Base-by-base conservation (phyloP, 257 asterid genomes). In the Datura wrightii region DNA sequence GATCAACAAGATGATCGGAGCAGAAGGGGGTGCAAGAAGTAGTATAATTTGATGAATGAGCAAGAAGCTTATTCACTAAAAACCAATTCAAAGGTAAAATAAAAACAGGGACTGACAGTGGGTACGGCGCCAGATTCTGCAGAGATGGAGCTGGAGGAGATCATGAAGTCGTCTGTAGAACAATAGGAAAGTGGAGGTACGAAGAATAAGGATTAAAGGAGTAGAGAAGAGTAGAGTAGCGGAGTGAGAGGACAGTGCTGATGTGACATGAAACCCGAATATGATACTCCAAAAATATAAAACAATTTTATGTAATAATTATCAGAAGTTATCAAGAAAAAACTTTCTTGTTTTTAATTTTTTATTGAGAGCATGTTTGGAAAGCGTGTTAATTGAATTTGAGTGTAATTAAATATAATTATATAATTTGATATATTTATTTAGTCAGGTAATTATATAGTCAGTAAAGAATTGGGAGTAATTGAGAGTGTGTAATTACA, bases 71-170 rank as follows among this genome's bases (percentile, higher is more conserved):
- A 76, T 31, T 31, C 24, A 74, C 60, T 48, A 19, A 24, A 19
- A 74, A 74, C 4, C 81, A 74, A 74, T 48, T 74, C 3, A 39
- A 76, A 52, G 31, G 31, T 24, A 24, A 24, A 24, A 0, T 24
- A 24, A 24, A 50, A 10, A 74, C 50, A 31, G 19, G 46, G n/a
- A 76, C 44, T 58, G 78, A 86, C 89, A 15, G 67, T 84, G 76
- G 85, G 65, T 42, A n/a, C 54, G 56, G 34, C 4, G 59, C 31
- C 18, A 46, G 83, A 79, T 58, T 86, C 89, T 6, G 44, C 39
- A 3, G 87, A 71, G 10, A 19, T 63, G 50, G 85, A 84, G 84
- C 14, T 31, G 82, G 82, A 50, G 82, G 82, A 76, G 82, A 76
- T 76, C 63, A 76, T 76, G 13, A 24, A 24, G 44, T 5, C 10